Evolutionary conservation across 257 asterid genomes (phyloP).

Genomic region (Fraxinus quadrangulata): DNA sequence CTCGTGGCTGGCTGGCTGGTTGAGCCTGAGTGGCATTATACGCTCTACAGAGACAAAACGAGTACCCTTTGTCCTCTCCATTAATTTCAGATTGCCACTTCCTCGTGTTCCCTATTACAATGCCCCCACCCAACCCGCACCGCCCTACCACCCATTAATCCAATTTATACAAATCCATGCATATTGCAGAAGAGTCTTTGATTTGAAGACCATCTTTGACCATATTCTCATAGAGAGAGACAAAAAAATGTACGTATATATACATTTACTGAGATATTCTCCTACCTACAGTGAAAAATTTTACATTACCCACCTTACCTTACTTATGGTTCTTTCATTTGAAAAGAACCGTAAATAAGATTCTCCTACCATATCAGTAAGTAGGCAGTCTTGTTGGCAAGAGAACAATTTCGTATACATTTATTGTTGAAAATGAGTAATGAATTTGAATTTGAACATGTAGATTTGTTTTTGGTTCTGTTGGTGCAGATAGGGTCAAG

Average conservation of each 20-base stretch:
- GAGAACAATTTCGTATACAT: too few species aligned
- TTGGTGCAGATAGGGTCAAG: slow-evolving; percentile 45
- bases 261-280: too few species aligned
- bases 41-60: slow-evolving; percentile 36
- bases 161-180: slow-evolving; percentile 23
- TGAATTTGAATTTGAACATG: not conserved
- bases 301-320: too few species aligned
- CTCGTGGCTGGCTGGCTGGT: too few species aligned
- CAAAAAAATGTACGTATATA: not conserved
- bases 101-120: slow-evolving; percentile 43
- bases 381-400: too few species aligned
- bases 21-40: not conserved
- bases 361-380: too few species aligned
- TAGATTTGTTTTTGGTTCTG: slow-evolving; percentile 29
- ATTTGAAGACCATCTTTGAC: not conserved
- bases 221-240: not conserved
- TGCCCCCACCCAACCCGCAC: not conserved
- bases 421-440: too few species aligned
- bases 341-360: too few species aligned
- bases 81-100: slow-evolving; percentile 45
- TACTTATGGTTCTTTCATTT: too few species aligned
- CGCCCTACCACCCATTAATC: not conserved
- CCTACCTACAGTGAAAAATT: too few species aligned
- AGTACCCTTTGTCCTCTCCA: slow-evolving; percentile 37
- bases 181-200: not conserved